Conservation (phyloP, 1,139 yeast genomes). For the Lodderomyces margitis region DNA sequence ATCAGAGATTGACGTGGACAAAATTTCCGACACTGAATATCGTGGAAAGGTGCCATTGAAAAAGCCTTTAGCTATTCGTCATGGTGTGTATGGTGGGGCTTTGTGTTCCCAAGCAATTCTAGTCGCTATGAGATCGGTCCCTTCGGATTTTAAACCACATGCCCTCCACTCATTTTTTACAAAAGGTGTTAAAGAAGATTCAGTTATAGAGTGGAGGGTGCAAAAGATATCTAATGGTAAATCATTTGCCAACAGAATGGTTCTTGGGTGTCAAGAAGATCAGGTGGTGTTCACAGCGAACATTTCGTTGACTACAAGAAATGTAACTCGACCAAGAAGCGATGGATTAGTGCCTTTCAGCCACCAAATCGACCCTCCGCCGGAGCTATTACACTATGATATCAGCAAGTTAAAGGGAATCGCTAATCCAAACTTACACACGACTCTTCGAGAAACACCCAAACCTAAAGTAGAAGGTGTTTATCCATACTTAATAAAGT, state of each 20-base stretch:
- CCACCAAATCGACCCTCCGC: slow-evolving; percentile 35
- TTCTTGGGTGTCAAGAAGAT: slow-evolving; percentile 56
- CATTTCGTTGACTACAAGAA: slow-evolving; percentile 45
- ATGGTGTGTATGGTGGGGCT: slow-evolving; percentile 37
- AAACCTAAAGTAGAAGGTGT: slow-evolving; percentile 18
- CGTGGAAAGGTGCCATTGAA: slow-evolving; percentile 22
- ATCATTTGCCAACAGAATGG: slow-evolving; percentile 56
- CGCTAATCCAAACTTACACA: slow-evolving; percentile 7
- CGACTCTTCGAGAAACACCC: slow-evolving; percentile 8
- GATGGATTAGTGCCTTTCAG: slow-evolving; percentile 25
- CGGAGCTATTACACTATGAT: slow-evolving; percentile 16
- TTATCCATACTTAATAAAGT: slow-evolving; percentile 41
- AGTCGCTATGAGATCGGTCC: slow-evolving; percentile 28
- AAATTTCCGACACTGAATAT: slow-evolving; percentile 20
- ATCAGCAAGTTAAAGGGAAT: slow-evolving; percentile 1
- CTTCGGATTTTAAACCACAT: slow-evolving; percentile 33
- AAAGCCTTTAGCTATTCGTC: slow-evolving; percentile 24
- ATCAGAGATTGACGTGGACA: slow-evolving; percentile 21
- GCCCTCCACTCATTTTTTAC: slow-evolving; percentile 35
- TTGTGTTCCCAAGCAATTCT: slow-evolving; percentile 36
- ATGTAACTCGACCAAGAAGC: slow-evolving; percentile 21
- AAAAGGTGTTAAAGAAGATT: slow-evolving; percentile 22
- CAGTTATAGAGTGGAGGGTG: slow-evolving; percentile 32
- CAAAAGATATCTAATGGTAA: slow-evolving; percentile 49
- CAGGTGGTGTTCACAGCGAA: slow-evolving; percentile 51